A percentile compares a stretch with the other conserved stretches of the same genome.
These are phyloP conservation scores for Tetracladium maxilliforme DNA, from an alignment of 2,329 filamentous ascomycete genomes.

Conservation along the genomic window DNA sequence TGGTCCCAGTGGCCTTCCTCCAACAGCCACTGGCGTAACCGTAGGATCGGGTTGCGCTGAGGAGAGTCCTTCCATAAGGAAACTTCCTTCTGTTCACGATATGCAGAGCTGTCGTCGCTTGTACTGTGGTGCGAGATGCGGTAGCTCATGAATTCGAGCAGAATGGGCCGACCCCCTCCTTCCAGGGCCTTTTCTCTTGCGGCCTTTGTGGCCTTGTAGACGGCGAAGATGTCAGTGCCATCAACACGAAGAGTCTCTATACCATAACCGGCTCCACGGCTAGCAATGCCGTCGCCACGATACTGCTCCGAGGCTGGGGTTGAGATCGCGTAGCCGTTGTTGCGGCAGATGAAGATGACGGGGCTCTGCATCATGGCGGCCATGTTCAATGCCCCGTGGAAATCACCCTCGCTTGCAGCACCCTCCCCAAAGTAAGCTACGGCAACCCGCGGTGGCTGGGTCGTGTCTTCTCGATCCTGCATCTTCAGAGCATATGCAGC, in stretches of 20 bases:
- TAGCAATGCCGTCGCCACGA: constrained; percentile 80
- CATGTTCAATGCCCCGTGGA: constrained; percentile 83
- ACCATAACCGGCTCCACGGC: constrained; percentile 77
- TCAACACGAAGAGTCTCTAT: constrained; percentile 87
- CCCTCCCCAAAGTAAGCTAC: constrained; percentile 86
- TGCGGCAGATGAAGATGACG: constrained; percentile 79
- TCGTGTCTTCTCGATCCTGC: constrained; percentile 59
- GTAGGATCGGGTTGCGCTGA: constrained; percentile 80
- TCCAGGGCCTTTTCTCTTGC: constrained; percentile 47
- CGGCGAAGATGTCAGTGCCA: constrained; percentile 88
- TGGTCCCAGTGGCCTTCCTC: constrained; percentile 73
- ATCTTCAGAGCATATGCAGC: constrained; percentile 81
- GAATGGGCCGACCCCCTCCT: constrained; percentile 37
- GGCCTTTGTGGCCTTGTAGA: constrained; percentile 63
- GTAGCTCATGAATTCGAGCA: constrained; percentile 95
- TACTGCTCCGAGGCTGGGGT: constrained; percentile 87
- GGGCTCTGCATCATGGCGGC: constrained; percentile 81
- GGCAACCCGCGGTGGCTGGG: constrained; percentile 50
- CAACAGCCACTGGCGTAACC: constrained; percentile 85
- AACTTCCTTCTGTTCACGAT: constrained; percentile 83
- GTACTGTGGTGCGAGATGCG: constrained; percentile 97
- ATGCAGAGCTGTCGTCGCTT: constrained; percentile 91
- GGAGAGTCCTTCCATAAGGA: constrained; percentile 95
- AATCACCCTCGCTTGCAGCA: constrained; percentile 81
- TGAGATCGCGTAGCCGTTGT: constrained; percentile 85